phyloP scores from a whole-genome alignment of 2,329 filamentous ascomycete species.

The Phyllosticta citrichinensis region DNA sequence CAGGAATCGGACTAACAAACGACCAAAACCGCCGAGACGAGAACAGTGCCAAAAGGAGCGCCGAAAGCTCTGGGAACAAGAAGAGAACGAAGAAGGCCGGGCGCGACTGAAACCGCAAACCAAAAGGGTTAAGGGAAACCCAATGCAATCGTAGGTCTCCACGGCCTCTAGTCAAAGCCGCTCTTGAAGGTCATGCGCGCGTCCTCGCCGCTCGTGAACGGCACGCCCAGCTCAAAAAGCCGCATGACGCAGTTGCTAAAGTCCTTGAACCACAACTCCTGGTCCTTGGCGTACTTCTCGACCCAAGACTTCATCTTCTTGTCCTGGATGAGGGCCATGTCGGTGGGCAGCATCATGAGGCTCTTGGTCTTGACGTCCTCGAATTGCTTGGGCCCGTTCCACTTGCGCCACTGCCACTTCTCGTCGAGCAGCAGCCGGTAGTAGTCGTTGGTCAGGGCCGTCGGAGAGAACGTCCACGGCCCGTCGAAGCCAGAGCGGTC shows the following conservation, averaged over 20 bases:
- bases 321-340: slow-evolving; percentile 79
- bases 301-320: slow-evolving; percentile 73
- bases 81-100: background rate
- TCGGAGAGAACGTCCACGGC: slow-evolving; percentile 72
- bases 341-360: slow-evolving; percentile 95
- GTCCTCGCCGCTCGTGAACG: slow-evolving; percentile 53
- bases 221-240: slow-evolving; percentile 90
- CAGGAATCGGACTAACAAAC: too few species aligned
- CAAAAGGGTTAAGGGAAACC: background rate
- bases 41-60: background rate
- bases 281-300: slow-evolving; percentile 84
- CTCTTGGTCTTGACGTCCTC: slow-evolving; percentile 79
- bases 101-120: background rate
- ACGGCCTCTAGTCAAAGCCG: slow-evolving; percentile 24
- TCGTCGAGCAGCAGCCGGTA: slow-evolving; percentile 78
- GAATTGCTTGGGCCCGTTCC: slow-evolving; percentile 84
- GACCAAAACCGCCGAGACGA: background rate
- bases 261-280: slow-evolving; percentile 86
- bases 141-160: background rate
- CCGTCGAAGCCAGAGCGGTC: slow-evolving; percentile 82
- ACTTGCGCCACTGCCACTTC: slow-evolving; percentile 88
- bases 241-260: slow-evolving; percentile 69
- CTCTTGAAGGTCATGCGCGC: slow-evolving; percentile 37
- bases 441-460: slow-evolving; percentile 85
- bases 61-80: background rate